A percentile compares a stretch with the other conserved stretches of the same genome.
Evolutionary conservation across 306 rosid genomes (phyloP).

Genomic region (Ormosia semicastrata): DNA sequence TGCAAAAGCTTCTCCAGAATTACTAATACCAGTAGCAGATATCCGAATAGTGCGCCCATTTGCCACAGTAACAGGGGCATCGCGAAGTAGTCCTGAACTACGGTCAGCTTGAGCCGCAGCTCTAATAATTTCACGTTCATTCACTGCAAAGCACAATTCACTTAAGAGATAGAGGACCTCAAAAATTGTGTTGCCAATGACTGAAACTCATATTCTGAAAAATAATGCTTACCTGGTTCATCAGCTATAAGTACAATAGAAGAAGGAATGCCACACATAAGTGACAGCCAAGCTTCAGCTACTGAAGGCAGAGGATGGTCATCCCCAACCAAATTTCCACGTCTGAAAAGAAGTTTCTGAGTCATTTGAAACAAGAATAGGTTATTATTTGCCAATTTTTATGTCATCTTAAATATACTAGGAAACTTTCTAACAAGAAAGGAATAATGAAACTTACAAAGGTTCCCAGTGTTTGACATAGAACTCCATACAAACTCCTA

Average conservation of each 20-base stretch:
- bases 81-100: conserved; percentile 47
- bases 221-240: conserved; percentile 62
- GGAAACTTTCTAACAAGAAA: conserved; percentile 27
- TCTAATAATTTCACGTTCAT: conserved; percentile 50
- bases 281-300: conserved; percentile 51
- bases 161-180: conserved; percentile 18
- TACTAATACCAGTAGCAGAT: conserved; percentile 76
- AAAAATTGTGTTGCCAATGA: neutral
- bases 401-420: neutral
- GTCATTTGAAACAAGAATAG: conserved; percentile 41
- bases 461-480: conserved; percentile 66
- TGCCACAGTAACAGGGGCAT: conserved; percentile 73
- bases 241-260: conserved; percentile 78
- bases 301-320: conserved; percentile 82
- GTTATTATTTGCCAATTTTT: neutral
- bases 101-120: conserved; percentile 72
- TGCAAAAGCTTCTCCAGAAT: conserved; percentile 74
- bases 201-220: conserved; percentile 20
- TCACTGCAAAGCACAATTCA: conserved; percentile 55
- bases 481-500: conserved; percentile 62
- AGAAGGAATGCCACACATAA: conserved; percentile 66
- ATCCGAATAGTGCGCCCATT: conserved; percentile 77
- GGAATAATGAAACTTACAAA: conserved; percentile 56
- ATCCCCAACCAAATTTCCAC: conserved; percentile 88
- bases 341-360: conserved; percentile 72